Percentiles rank a stretch among this genome's conserved stretches.
Conservation (phyloP, 192 early-diverging fungal species). For the Rhizophagus clarus region DNA sequence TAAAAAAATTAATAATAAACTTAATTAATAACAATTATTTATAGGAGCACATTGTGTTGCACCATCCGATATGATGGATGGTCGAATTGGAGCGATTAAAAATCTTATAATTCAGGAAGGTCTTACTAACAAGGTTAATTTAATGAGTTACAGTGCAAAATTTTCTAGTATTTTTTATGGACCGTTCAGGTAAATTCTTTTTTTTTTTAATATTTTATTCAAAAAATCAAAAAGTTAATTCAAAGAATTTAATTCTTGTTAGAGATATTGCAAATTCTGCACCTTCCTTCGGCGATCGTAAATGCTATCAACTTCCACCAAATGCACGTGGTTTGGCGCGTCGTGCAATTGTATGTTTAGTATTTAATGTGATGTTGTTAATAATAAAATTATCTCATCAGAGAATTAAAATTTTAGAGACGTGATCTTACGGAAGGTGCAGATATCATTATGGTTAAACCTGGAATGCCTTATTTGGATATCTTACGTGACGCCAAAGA, state of each 20-base stretch:
- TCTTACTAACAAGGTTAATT: constrained; percentile 73
- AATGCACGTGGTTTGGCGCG: constrained; percentile 87
- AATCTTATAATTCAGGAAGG: constrained; percentile 73
- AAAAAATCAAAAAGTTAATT: neutral
- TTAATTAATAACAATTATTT: neutral
- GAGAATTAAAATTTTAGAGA: neutral
- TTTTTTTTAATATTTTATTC: neutral
- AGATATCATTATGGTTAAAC: constrained; percentile 98
- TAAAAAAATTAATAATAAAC: neutral
- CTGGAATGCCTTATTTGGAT: constrained; percentile 93
- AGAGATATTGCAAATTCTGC: constrained; percentile 90
- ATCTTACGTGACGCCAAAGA: constrained; percentile 87
- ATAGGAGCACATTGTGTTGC: constrained; percentile 80
- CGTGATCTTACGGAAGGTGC: constrained; percentile 94
- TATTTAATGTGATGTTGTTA: too few species aligned
- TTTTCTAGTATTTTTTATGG: constrained; percentile 96
- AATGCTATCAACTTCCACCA: constrained; percentile 93
- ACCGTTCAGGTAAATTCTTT: constrained; percentile 74
- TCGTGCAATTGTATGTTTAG: constrained; percentile 65
- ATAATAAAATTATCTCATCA: too few species aligned
- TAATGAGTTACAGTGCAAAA: constrained; percentile 98
- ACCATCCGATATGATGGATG: constrained; percentile 99
- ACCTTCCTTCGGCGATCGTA: constrained; percentile 89
- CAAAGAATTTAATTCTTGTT: constrained; percentile 15
- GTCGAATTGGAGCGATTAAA: constrained; percentile 92